Conservation (phyloP, 2,329 filamentous ascomycete genomes). For the Pestalotiopsis sp. region DNA sequence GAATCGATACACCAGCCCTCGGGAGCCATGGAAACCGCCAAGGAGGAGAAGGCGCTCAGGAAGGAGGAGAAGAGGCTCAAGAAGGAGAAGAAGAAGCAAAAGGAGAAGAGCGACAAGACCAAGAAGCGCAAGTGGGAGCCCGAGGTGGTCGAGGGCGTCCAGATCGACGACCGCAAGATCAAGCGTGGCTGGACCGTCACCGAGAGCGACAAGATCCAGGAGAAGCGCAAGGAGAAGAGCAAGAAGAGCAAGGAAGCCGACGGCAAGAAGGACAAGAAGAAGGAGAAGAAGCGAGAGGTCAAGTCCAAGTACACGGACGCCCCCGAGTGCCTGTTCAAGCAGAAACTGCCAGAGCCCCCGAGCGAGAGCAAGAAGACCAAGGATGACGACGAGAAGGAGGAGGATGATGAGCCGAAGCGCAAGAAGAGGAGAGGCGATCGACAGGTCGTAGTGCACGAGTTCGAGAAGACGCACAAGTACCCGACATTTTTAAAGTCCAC, state of each 20-base stretch:
- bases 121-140: slow-evolving; percentile 55
- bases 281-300: slow-evolving; percentile 57
- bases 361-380: slow-evolving; percentile 43
- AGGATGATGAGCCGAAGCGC: slow-evolving; percentile 51
- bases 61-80: slow-evolving; percentile 30
- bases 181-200: slow-evolving; percentile 89
- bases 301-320: slow-evolving; percentile 81
- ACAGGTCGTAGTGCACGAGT: slow-evolving; percentile 82
- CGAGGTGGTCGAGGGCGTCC: slow-evolving; percentile 66
- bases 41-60: slow-evolving; percentile 35
- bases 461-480: slow-evolving; percentile 80
- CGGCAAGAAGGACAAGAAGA: slow-evolving; percentile 51
- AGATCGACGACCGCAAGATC: slow-evolving; percentile 76
- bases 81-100: slow-evolving; percentile 35
- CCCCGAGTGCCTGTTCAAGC: slow-evolving; percentile 84
- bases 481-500: slow-evolving; percentile 76
- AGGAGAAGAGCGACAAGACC: slow-evolving; percentile 35
- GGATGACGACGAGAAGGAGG: slow-evolving; percentile 41
- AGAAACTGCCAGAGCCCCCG: slow-evolving; percentile 63
- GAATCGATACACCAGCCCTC: slow-evolving; percentile 50
- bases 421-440: slow-evolving; percentile 61
- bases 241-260: slow-evolving; percentile 46
- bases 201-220: slow-evolving; percentile 48
- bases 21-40: slow-evolving; percentile 23
- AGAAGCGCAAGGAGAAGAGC: slow-evolving; percentile 47